phyloP scores from a whole-genome alignment of 192 early-diverging fungal genomes.

The Coemansia sp. region DNA sequence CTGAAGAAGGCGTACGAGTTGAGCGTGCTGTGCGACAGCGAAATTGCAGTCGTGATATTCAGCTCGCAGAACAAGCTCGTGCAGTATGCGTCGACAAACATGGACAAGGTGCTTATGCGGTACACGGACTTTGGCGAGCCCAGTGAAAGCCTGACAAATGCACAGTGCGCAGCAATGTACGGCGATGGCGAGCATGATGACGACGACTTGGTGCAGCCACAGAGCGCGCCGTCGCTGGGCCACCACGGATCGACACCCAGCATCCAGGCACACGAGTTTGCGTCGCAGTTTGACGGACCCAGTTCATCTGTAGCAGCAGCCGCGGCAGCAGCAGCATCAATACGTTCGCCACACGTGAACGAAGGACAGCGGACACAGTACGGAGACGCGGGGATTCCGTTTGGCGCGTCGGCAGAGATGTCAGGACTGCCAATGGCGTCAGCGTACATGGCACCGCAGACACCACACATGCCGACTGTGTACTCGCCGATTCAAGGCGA shows the following conservation, averaged over 20 bases:
- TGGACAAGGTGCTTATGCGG: slow-evolving; percentile 86
- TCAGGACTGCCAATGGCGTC: slow-evolving; percentile 19
- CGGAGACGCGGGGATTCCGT: not conserved
- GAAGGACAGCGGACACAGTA: not conserved
- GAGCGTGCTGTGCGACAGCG: slow-evolving; percentile 89
- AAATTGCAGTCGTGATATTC: slow-evolving; percentile 94
- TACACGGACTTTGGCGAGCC: slow-evolving; percentile 71
- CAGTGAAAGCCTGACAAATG: slow-evolving; percentile 61
- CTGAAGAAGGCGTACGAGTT: slow-evolving; percentile 98
- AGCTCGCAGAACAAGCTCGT: slow-evolving; percentile 89
- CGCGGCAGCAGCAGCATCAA: slow-evolving; percentile 9
- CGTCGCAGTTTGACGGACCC: slow-evolving; percentile 13
- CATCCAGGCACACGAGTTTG: slow-evolving; percentile 23
- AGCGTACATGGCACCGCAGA: slow-evolving; percentile 9
- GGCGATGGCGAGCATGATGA: slow-evolving; percentile 41
- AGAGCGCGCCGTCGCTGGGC: slow-evolving; percentile 20
- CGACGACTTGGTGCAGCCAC: slow-evolving; percentile 18
- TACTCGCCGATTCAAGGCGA: slow-evolving; percentile 41
- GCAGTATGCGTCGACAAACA: slow-evolving; percentile 90
- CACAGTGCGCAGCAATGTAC: slow-evolving; percentile 38
- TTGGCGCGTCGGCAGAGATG: slow-evolving; percentile 3
- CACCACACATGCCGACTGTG: slow-evolving; percentile 21
- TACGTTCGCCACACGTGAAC: slow-evolving; percentile 11
- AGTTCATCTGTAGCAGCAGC: slow-evolving; percentile 11
- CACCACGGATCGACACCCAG: slow-evolving; percentile 6